Conservation (phyloP, 2,329 filamentous ascomycete genomes). For the Arthrobotrys conoides region DNA sequence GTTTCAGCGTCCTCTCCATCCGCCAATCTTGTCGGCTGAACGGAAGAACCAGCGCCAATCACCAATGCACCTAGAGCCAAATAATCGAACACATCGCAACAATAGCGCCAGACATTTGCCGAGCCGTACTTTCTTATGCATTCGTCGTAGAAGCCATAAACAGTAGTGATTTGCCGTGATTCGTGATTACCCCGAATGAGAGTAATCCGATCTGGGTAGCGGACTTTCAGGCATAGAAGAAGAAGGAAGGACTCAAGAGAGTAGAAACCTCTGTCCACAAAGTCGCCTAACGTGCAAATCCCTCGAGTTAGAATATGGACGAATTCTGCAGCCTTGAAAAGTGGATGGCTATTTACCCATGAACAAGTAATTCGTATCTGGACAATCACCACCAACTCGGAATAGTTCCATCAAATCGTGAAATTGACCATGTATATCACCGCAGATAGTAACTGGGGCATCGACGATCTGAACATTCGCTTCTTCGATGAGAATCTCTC, state of each 20-base stretch:
- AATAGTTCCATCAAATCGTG: conserved; percentile 98
- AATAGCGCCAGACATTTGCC: conserved; percentile 96
- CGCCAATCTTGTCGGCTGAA: conserved; percentile 72
- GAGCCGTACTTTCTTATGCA: conserved; percentile 96
- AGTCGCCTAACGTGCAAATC: conserved; percentile 77
- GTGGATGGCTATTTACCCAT: conserved; percentile 75
- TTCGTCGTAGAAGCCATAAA: conserved; percentile 98
- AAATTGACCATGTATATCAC: conserved; percentile 96
- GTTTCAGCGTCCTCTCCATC: conserved; percentile 56
- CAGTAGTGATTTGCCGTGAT: conserved; percentile 94
- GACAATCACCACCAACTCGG: conserved; percentile 90
- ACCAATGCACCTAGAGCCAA: conserved; percentile 90
- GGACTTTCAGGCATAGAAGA: conserved; percentile 93
- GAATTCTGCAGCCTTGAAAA: neutral
- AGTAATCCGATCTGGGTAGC: conserved; percentile 97
- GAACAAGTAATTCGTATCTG: conserved; percentile 96
- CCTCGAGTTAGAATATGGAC: conserved; percentile 19
- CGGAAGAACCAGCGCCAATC: conserved; percentile 81
- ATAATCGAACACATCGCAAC: conserved; percentile 98
- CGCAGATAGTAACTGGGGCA: conserved; percentile 96
- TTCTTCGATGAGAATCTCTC: conserved; percentile 96
- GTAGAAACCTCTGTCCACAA: conserved; percentile 98
- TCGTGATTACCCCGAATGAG: conserved; percentile 96
- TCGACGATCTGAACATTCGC: conserved; percentile 96
- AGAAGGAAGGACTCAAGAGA: conserved; percentile 97